Evolutionary conservation across 352 stramenopile genomes (phyloP), one percentile per base, ranked within the genome.

Genomic region (Globisporangium paroecandrum): DNA sequence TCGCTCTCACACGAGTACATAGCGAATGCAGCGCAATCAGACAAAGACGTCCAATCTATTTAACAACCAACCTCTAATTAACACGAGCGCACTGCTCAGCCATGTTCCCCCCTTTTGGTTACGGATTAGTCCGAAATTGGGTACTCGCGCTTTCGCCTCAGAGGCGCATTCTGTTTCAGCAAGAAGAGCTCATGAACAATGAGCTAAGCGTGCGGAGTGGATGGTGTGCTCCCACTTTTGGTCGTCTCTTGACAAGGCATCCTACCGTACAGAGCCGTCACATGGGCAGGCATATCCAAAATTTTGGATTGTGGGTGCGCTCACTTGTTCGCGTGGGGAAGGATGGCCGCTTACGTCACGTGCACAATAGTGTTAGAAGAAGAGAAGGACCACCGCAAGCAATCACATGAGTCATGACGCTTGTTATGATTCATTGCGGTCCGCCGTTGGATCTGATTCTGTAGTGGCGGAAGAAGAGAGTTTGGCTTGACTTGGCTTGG

Each of bases 61-160:
- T 58, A 58, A 34, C 51, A 58, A 49, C 41, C 15, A 32, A 32
- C 27, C 27, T n/a, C 41, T n/a, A 49, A 49, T 49, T 49, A 49
- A 47, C 20, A 5, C 38, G 38, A 20, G 38, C 12, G 38, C 12
- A 9, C 13, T 47, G 12, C 38, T 47, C 38, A 47, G 12, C 38
- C 12, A 20, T 18, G 3, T 6, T 20, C 38, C 38, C 4, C 13
- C 13, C 13, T 47, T 20, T 47, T 47, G 38, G 15, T 15, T 15
- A 46, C 38, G 38, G 38, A 46, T 49, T 49, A 49, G 41, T 49
- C 41, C 15, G 41, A 49, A 49, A n/a, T n/a, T 20, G 41, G 7
- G 4, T 18, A n/a, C 6, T n/a, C 41, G 41, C 6, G 15, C 20
- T 7, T 49, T 49, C 41, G 4, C 41, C 41, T 49, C 41, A 49